A percentile compares a stretch with the other conserved stretches of the same genome.
Evolutionary conservation across 768 basidiomycete species (phyloP).

Genomic region (Tubosaeta brunneosetosa): DNA sequence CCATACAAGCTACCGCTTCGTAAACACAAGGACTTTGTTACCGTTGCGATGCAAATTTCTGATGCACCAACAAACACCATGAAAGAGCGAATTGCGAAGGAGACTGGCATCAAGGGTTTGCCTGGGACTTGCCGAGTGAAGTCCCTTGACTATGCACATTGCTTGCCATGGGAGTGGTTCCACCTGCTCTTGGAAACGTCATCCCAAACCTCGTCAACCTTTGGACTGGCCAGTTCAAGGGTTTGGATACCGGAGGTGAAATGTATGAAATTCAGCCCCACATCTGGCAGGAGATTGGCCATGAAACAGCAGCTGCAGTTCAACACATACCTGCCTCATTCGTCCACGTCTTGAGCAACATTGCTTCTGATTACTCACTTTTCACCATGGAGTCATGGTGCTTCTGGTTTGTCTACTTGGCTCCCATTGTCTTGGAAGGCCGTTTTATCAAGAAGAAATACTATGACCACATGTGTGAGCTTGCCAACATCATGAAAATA

Average conservation of each 20-base stretch:
- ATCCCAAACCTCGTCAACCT: slow-evolving; percentile 37
- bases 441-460: slow-evolving; percentile 9
- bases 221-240: slow-evolving; percentile 42
- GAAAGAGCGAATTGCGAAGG: slow-evolving; percentile 23
- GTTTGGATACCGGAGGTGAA: slow-evolving; percentile 26
- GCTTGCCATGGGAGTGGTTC: slow-evolving; percentile 48
- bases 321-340: slow-evolving; percentile 28
- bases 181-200: slow-evolving; percentile 46
- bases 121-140: slow-evolving; percentile 27
- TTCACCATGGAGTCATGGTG: slow-evolving; percentile 19
- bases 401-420: slow-evolving; percentile 20
- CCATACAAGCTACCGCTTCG: slow-evolving; percentile 32
- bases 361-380: slow-evolving; percentile 12
- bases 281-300: slow-evolving; percentile 42
- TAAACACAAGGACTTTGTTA: slow-evolving; percentile 19
- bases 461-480: slow-evolving; percentile 8
- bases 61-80: slow-evolving; percentile 15
- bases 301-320: slow-evolving; percentile 22
- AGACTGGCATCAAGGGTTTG: slow-evolving; percentile 33
- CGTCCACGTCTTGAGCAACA: slow-evolving; percentile 31
- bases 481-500: slow-evolving; percentile 5
- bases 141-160: slow-evolving; percentile 34
- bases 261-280: slow-evolving; percentile 24
- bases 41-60: no score
- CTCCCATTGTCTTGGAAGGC: slow-evolving; percentile 12